Conservation (phyloP, 257 asterid genomes). For the Capsicum chinense region DNA sequence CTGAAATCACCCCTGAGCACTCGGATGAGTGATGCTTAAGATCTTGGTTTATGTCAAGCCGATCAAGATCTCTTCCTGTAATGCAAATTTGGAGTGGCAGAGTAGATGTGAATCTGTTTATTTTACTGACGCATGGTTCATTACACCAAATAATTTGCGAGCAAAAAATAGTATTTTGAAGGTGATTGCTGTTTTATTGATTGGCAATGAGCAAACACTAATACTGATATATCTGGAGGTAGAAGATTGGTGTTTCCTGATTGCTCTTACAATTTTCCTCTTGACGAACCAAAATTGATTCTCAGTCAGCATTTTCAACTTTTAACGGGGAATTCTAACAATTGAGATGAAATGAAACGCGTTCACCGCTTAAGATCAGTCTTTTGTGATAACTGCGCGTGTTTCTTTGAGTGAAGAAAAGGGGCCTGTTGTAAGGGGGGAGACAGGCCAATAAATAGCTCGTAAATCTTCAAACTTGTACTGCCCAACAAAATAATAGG, state of each 20-base stretch:
- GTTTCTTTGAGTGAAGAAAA: neutral
- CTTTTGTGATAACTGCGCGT: neutral
- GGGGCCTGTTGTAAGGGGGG: neutral
- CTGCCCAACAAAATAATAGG: too few relatives aligned
- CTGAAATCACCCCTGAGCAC: neutral
- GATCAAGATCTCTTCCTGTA: neutral
- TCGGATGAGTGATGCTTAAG: neutral
- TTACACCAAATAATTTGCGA: neutral
- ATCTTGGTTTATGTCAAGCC: neutral
- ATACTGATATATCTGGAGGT: neutral
- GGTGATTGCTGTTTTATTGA: neutral
- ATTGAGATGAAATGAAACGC: neutral
- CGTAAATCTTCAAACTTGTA: too few relatives aligned
- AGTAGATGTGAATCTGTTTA: neutral
- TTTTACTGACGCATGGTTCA: neutral
- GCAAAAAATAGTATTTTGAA: neutral
- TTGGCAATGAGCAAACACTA: neutral
- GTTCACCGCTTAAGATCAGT: neutral
- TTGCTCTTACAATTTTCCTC: neutral
- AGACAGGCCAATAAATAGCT: too few relatives aligned
- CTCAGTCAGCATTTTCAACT: too few relatives aligned
- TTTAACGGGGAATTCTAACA: neutral
- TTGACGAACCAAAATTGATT: neutral
- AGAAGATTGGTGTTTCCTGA: neutral
- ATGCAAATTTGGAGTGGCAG: slow-evolving; percentile 6